Percentiles rank a stretch among this genome's conserved stretches.
Conservation (phyloP, 441 rosid species). For the Geranium incanum region DNA sequence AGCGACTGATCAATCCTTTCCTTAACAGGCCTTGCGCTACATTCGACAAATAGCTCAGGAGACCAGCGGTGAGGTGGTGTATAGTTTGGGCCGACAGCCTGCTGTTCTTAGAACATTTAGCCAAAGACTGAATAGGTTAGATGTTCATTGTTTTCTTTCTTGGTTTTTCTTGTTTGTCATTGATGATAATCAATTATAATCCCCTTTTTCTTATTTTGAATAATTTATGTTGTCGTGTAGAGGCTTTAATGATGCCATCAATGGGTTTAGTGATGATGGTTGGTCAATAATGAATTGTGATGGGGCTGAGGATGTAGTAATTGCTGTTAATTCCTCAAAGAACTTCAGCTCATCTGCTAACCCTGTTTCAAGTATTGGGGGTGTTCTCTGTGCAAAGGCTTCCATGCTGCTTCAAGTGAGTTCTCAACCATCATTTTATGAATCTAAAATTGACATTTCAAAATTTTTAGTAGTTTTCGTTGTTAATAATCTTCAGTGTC, state of each 20-base stretch:
- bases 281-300: slow-evolving; percentile 79
- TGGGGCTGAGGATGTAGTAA: slow-evolving; percentile 80
- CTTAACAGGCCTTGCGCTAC: slow-evolving; percentile 49
- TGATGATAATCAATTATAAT: background rate
- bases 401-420: slow-evolving; percentile 95
- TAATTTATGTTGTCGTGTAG: slow-evolving; percentile 31
- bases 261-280: slow-evolving; percentile 91
- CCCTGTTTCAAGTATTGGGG: slow-evolving; percentile 67
- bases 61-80: slow-evolving; percentile 86
- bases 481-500: too few species aligned
- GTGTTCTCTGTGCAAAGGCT: slow-evolving; percentile 92
- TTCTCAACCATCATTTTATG: background rate
- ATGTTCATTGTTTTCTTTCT: background rate
- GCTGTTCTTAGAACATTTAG: slow-evolving; percentile 90
- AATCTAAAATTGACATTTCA: too few species aligned
- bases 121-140: slow-evolving; percentile 84
- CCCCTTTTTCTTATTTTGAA: background rate
- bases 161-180: background rate
- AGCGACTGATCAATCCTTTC: too few species aligned
- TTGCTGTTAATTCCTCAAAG: slow-evolving; percentile 74
- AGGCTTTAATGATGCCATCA: slow-evolving; percentile 88
- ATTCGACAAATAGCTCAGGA: slow-evolving; percentile 89
- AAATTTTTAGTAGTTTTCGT: too few species aligned
- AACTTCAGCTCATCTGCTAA: slow-evolving; percentile 38
- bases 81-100: slow-evolving; percentile 89